Evolutionary conservation across 75 land plant species (phyloP).

Genomic region (Azolla pinnata): DNA sequence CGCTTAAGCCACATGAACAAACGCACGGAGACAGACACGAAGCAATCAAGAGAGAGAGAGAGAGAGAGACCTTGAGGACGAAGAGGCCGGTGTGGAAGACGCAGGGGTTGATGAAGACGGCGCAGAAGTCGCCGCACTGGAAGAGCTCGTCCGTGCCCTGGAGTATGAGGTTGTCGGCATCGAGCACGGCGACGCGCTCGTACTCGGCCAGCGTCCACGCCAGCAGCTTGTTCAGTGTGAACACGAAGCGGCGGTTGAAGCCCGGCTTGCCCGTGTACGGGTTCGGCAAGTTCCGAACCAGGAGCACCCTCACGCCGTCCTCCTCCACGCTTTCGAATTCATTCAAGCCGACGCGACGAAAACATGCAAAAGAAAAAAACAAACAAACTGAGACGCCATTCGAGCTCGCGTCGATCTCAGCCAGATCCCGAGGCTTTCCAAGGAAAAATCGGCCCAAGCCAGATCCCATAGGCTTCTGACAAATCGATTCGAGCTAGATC

Average conservation of each 20-base stretch:
- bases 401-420: too few relatives aligned
- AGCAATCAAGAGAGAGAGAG: too few relatives aligned
- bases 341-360: too few relatives aligned
- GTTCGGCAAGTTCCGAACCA: slow-evolving; percentile 24
- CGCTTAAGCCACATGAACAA: too few relatives aligned
- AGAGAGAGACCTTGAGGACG: slow-evolving; percentile 37
- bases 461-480: too few relatives aligned
- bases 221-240: slow-evolving; percentile 39
- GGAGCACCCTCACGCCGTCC: slow-evolving; percentile 25
- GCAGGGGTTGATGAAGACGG: slow-evolving; percentile 48
- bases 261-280: slow-evolving; percentile 13
- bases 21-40: too few relatives aligned
- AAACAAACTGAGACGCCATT: too few relatives aligned
- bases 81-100: slow-evolving; percentile 47
- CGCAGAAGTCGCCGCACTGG: slow-evolving; percentile 47
- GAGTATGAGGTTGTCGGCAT: slow-evolving; percentile 39
- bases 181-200: slow-evolving; percentile 44
- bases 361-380: too few relatives aligned
- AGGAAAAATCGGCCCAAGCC: too few relatives aligned
- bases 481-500: too few relatives aligned
- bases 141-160: slow-evolving; percentile 42
- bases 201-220: slow-evolving; percentile 40
- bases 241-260: slow-evolving; percentile 22
- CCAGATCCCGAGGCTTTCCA: too few relatives aligned
- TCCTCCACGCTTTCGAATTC: slow-evolving; percentile 14